A percentile compares a stretch with the other conserved stretches of the same genome.
Conservation (phyloP, 2,329 filamentous ascomycete genomes). For the Pseudopithomyces chartarum region DNA sequence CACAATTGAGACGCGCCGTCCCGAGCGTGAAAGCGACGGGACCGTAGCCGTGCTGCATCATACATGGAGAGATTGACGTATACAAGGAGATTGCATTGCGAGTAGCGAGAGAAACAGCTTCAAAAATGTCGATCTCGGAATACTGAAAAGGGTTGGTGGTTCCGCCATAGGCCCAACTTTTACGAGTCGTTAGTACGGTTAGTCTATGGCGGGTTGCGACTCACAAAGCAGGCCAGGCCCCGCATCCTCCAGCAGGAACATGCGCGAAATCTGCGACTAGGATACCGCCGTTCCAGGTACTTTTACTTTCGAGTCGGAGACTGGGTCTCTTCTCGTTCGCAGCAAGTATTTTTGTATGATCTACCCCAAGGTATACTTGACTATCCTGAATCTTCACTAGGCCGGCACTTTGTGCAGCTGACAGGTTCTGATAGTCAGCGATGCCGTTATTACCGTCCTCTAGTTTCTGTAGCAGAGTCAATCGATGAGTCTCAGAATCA, state of each 20-base stretch:
- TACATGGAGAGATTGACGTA: slow-evolving; percentile 13
- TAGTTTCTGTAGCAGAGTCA: no score
- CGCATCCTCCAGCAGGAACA: slow-evolving; percentile 24
- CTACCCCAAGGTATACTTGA: neutral
- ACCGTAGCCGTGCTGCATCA: neutral
- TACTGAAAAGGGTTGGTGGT: slow-evolving; percentile 28
- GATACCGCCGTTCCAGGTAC: slow-evolving; percentile 20
- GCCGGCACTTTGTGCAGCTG: neutral
- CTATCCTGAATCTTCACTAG: neutral
- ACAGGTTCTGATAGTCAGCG: no score
- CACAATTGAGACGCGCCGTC: neutral
- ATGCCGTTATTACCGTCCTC: no score
- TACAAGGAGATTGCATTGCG: slow-evolving; percentile 27
- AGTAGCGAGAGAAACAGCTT: slow-evolving; percentile 43
- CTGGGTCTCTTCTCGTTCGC: neutral
- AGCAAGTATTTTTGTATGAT: neutral
- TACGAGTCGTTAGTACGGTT: neutral
- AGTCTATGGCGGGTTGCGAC: neutral
- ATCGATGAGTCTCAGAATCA: no score
- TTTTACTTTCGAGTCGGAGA: slow-evolving; percentile 19
- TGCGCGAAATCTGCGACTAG: slow-evolving; percentile 29
- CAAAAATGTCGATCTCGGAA: slow-evolving; percentile 50
- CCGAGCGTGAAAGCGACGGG: neutral
- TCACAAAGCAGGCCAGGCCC: slow-evolving; percentile 29
- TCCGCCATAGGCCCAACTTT: slow-evolving; percentile 42